Evolutionary conservation across 495 filamentous ascomycete species (phyloP).

Genomic region (Aspergillus cristatus): DNA sequence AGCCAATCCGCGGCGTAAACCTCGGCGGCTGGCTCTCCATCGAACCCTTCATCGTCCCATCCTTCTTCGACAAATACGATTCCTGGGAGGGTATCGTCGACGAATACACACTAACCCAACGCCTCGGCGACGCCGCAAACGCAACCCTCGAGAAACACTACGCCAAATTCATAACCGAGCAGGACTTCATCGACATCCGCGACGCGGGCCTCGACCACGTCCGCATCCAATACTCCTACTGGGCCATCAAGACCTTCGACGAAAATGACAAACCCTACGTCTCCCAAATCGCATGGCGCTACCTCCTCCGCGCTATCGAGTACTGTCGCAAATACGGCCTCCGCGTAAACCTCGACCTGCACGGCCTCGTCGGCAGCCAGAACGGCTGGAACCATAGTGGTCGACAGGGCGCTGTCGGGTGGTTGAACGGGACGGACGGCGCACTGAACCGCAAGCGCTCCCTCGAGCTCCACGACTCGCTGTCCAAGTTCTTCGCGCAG

Average conservation of each 20-base stretch:
- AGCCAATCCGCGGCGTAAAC: constrained; percentile 83
- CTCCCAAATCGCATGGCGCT: constrained; percentile 80
- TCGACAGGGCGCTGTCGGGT: constrained; percentile 58
- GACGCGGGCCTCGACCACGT: constrained; percentile 93
- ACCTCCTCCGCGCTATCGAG: constrained; percentile 87
- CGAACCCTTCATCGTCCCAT: constrained; percentile 93
- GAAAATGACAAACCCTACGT: constrained; percentile 69
- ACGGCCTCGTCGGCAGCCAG: constrained; percentile 75
- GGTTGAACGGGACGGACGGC: constrained; percentile 68
- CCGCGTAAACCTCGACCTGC: constrained; percentile 88
- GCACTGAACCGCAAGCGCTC: constrained; percentile 58
- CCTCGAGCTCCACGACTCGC: constrained; percentile 70
- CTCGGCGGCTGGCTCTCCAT: constrained; percentile 90
- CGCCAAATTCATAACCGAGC: constrained; percentile 71
- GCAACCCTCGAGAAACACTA: constrained; percentile 80
- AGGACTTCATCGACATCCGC: constrained; percentile 74
- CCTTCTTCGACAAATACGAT: constrained; percentile 66
- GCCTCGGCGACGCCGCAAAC: constrained; percentile 55
- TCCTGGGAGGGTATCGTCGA: constrained; percentile 60
- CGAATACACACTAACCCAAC: constrained; percentile 69
- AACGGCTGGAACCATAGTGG: constrained; percentile 92
- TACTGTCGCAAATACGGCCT: constrained; percentile 89
- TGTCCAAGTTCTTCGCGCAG: constrained; percentile 79
- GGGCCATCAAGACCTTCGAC: constrained; percentile 80
- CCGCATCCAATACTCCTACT: constrained; percentile 90